A percentile compares a stretch with the other conserved stretches of the same genome.
phyloP scores from a whole-genome alignment of 2,329 filamentous ascomycete species.

The Seiridium cupressi region DNA sequence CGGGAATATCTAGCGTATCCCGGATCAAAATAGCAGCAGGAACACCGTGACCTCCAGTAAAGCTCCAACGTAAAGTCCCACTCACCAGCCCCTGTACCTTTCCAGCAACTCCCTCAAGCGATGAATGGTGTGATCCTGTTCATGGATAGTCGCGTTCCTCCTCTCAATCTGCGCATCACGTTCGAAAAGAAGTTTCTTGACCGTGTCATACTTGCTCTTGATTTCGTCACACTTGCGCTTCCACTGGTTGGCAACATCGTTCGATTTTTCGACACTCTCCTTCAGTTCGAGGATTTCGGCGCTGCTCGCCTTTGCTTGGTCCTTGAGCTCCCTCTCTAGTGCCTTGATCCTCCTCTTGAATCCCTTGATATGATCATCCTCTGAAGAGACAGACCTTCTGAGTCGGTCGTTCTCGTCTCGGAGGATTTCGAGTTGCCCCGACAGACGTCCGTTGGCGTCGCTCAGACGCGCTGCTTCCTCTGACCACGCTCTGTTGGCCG shows the following conservation, averaged over 20 bases:
- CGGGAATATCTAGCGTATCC: background rate
- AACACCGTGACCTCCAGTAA: background rate
- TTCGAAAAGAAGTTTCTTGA: slow-evolving; percentile 9
- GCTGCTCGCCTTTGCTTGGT: slow-evolving; percentile 12
- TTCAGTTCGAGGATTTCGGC: slow-evolving; percentile 3
- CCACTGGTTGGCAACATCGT: slow-evolving; percentile 11
- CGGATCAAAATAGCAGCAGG: background rate
- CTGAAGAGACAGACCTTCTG: slow-evolving; percentile 9
- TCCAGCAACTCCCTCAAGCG: background rate
- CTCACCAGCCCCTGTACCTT: background rate
- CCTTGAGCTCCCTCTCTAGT: slow-evolving; percentile 17
- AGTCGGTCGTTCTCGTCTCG: slow-evolving; percentile 4
- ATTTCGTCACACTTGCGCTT: slow-evolving; percentile 12
- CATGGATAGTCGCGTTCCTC: slow-evolving; percentile 12
- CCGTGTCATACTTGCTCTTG: slow-evolving; percentile 9
- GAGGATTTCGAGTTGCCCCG: slow-evolving; percentile 13
- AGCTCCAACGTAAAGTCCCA: background rate
- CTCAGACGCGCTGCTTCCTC: background rate
- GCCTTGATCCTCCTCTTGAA: slow-evolving; percentile 16
- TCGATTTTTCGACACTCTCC: slow-evolving; percentile 15
- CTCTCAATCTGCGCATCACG: slow-evolving; percentile 10
- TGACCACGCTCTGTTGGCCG: slow-evolving; percentile 16
- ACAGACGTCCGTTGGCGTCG: slow-evolving; percentile 12
- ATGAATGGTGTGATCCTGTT: background rate
- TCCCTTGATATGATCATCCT: slow-evolving; percentile 12